Conservation (phyloP, 768 basidiomycete species). For the Nidularia sp. region DNA sequence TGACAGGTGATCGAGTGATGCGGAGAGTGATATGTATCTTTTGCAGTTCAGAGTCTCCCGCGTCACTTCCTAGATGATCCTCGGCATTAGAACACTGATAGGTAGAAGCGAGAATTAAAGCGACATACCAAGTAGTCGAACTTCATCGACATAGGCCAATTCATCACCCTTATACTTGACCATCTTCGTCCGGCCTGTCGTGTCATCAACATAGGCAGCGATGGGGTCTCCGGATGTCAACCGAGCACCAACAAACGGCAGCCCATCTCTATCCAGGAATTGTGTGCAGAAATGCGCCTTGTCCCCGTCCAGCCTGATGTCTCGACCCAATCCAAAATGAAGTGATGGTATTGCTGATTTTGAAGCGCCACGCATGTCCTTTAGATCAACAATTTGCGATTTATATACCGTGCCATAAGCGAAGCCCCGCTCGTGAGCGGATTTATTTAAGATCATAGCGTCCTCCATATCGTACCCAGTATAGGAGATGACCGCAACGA, state of each 20-base stretch:
- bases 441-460: constrained; percentile 99
- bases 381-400: constrained; percentile 86
- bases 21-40: constrained; percentile 92
- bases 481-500: constrained; percentile 99
- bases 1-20: constrained; percentile 91
- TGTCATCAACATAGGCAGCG: constrained; percentile 86
- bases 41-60: constrained; percentile 83
- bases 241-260: constrained; percentile 73
- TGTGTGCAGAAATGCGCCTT: constrained; percentile 34
- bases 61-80: constrained; percentile 65
- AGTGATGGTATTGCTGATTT: constrained; percentile 59
- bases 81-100: constrained; percentile 1
- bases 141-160: constrained; percentile 81
- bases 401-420: constrained; percentile 97
- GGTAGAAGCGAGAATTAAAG: background rate
- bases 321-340: constrained; percentile 88
- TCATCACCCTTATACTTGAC: constrained; percentile 98
- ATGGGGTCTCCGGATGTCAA: constrained; percentile 74
- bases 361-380: constrained; percentile 67
- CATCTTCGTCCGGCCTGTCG: constrained; percentile 74
- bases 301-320: constrained; percentile 54
- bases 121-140: constrained; percentile 77
- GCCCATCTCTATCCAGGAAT: constrained; percentile 77
- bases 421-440: constrained; percentile 96
- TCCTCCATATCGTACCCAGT: constrained; percentile 99